These are phyloP conservation scores for Cladophialophora psammophila DNA, from an alignment of 2,329 filamentous ascomycete genomes.

Conservation along the genomic window DNA sequence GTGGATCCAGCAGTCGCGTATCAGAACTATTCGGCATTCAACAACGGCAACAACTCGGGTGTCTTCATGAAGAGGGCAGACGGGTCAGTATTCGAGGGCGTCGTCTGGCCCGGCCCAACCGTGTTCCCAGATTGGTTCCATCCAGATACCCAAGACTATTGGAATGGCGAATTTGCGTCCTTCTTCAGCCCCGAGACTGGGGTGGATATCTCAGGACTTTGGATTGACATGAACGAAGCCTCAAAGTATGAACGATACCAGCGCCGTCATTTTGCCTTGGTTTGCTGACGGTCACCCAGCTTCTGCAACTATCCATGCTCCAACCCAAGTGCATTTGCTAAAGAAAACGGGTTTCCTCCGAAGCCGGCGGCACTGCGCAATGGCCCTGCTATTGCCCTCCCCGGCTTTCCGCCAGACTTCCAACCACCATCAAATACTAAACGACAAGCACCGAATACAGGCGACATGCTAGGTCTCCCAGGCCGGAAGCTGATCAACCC, in stretches of 20 bases:
- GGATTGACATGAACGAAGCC: conserved; percentile 75
- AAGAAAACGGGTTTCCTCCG: conserved; percentile 60
- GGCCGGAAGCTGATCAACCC: conserved; percentile 70
- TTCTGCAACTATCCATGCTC: conserved; percentile 65
- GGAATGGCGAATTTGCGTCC: conserved; percentile 70
- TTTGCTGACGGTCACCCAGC: conserved; percentile 17
- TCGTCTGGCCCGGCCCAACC: conserved; percentile 50
- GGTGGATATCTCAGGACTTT: conserved; percentile 78
- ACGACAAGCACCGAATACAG: conserved; percentile 28
- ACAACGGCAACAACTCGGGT: conserved; percentile 62
- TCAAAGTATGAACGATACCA: conserved; percentile 46
- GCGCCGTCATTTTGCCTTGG: neutral
- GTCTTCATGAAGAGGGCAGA: conserved; percentile 51
- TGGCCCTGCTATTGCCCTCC: conserved; percentile 59
- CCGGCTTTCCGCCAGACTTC: conserved; percentile 73
- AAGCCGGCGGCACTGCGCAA: conserved; percentile 68
- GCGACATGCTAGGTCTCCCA: conserved; percentile 63
- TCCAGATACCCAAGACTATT: conserved; percentile 69
- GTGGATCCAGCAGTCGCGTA: conserved; percentile 67
- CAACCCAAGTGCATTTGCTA: conserved; percentile 60
- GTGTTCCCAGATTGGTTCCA: conserved; percentile 82
- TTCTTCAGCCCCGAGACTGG: conserved; percentile 72
- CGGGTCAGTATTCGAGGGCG: conserved; percentile 57
- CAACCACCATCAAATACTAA: conserved; percentile 58
- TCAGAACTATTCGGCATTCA: conserved; percentile 62